Base-by-base conservation (phyloP, 768 basidiomycete species). In the Rhodotorula taiwanensis region DNA sequence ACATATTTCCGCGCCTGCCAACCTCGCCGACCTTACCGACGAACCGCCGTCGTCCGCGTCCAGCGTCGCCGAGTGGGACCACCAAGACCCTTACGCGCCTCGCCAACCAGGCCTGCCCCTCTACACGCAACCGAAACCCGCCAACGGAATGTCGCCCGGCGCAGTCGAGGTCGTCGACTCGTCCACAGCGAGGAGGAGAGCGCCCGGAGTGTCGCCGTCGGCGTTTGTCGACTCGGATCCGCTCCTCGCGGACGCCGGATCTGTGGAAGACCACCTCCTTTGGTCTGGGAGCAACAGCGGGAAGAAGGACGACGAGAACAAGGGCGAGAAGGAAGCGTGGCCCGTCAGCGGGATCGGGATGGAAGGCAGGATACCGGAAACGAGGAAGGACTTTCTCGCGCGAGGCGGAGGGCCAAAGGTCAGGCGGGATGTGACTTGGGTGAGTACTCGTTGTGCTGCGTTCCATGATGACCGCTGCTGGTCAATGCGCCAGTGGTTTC, bases 331-430 rank as follows among this genome's bases (percentile, higher is more conserved):
- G 36, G 36, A n/a, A 13, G 23, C 23, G 28, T 64, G 62, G 62
- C 67, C 62, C 11, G 16, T 39, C n/a, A 60, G 57, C 11, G 67
- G 67, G 34, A 68, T 68, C 28, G 67, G 67, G 25, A 68, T 68
- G 67, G 67, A 68, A 55, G 58, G 55, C n/a, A 43, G 55, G 28
- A 58, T 64, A 25, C 58, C 62, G 2, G 61, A 62, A 23, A 60
- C 66, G 31, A 28, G 53, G 20, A 34, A 50, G 16, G 62, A 69
- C 55, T 69, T 58, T 31, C n/a, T 60, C 11, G 52, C 52, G 18
- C 60, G 64, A 0, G 63, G 63, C 0, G 47, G 27, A 4, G 16
- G 16, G 1, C 42, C 15, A 14, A 20, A n/a, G 21, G 36, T 43
- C 16, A 36, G 34, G 50, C 20, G 42, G 30, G 27, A 47, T 18